Evolutionary conservation across 305 asterid species (phyloP).

Genomic region (Nicotiana rustica): DNA sequence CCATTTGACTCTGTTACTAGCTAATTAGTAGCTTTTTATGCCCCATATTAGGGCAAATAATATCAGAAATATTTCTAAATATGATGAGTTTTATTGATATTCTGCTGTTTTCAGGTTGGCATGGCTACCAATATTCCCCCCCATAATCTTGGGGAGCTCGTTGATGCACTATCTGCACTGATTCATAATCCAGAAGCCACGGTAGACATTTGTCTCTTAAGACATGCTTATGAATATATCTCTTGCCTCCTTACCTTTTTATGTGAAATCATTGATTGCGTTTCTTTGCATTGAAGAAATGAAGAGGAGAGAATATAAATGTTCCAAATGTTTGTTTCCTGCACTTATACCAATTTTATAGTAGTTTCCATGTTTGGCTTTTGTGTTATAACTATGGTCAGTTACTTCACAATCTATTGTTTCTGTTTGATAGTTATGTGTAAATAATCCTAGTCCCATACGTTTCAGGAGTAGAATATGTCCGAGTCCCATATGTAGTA

Average conservation of each 20-base stretch:
- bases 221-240: background rate
- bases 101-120: conserved; percentile 74
- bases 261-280: conserved; percentile 8
- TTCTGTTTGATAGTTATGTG: no score
- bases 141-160: conserved; percentile 98
- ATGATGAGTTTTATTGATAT: conserved; percentile 31
- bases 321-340: conserved; percentile 1
- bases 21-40: conserved; percentile 31
- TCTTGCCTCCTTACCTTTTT: background rate
- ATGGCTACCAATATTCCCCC: conserved; percentile 99
- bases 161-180: conserved; percentile 85
- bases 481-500: no score
- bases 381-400: background rate
- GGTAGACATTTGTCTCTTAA: conserved; percentile 52
- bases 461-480: no score
- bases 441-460: no score
- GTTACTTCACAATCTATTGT: background rate
- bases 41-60: background rate
- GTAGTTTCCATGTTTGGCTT: conserved; percentile 15
- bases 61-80: background rate
- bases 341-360: background rate
- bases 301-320: background rate
- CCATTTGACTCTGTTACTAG: conserved; percentile 38
- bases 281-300: background rate
- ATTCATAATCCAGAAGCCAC: conserved; percentile 98